Base-by-base conservation (phyloP, 352 stramenopile genomes). In the Albugo candida region DNA sequence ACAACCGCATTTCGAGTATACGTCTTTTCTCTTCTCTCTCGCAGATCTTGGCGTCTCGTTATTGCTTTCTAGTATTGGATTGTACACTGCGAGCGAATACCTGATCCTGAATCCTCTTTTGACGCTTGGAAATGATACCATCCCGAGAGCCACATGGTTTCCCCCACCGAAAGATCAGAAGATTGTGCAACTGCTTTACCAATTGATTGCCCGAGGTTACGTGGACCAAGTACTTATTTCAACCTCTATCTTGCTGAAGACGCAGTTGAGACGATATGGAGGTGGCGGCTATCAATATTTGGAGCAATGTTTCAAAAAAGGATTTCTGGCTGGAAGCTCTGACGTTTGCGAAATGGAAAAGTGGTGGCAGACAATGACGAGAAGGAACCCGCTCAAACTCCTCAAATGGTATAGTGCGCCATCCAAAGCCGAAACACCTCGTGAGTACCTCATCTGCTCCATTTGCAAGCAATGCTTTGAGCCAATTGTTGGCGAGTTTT, bases 401-500 rank as follows among this genome's bases (percentile, higher is more conserved):
- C 47, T 87, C 17, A 49, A 54, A 38, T 84, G 77, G 67, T 91
- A 85, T 52, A 52, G 60, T 10, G 47, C 74, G 31, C 77, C 72
- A 19, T 59, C 59, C 17, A 53, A 58, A n/a, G 61, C 70, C 0
- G 60, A 56, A 14, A 64, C 78, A 47, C 74, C 74, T 20, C 86
- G 87, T 48, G 61, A 83, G 47, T 86, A 71, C 36, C 49, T 87
- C 34, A 57, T 65, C 38, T 91, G 77, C 57, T 83, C 63, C 19
- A 81, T 91, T 49, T 91, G 77, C 55, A 34, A 44, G 6, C 63
- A 69, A 20, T 61, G 55, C 47, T 91, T 91, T 50, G 77, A 91
- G 57, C 77, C 77, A 10, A 76, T 91, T 49, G 74, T 81, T 14
- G 77, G 77, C 20, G 74, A 91, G 54, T 91, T 87, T 56, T 91